Conservation (phyloP, 2,329 filamentous ascomycete genomes). For the Xylaria digitata region DNA sequence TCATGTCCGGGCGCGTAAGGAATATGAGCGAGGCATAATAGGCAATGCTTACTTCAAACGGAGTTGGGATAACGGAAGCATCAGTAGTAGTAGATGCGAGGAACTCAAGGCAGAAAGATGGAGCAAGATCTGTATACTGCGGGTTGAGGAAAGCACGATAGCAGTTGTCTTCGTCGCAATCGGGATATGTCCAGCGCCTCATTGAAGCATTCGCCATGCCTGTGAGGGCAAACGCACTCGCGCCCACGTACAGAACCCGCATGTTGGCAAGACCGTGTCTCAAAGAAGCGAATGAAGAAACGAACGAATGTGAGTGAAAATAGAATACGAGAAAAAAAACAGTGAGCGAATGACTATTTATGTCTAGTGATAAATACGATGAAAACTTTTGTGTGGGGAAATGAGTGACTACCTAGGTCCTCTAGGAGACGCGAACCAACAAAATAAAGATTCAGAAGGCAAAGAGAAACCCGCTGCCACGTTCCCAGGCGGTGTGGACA, state of each 20-base stretch:
- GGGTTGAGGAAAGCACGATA: slow-evolving; percentile 32
- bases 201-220: slow-evolving; percentile 39
- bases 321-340: slow-evolving; percentile 38
- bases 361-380: not conserved
- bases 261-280: slow-evolving; percentile 33
- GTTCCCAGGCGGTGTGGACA: slow-evolving; percentile 8
- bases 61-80: slow-evolving; percentile 34
- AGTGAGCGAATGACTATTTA: slow-evolving; percentile 39
- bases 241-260: slow-evolving; percentile 38
- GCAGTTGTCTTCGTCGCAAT: slow-evolving; percentile 34
- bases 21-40: not conserved
- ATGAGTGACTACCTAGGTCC: slow-evolving; percentile 42
- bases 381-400: not conserved
- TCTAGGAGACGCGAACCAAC: slow-evolving; percentile 30
- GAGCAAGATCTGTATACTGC: slow-evolving; percentile 25
- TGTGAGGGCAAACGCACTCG: slow-evolving; percentile 41
- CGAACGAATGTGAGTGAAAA: slow-evolving; percentile 16
- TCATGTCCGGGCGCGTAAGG: not conserved
- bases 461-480: slow-evolving; percentile 4
- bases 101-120: slow-evolving; percentile 35
- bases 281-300: slow-evolving; percentile 23
- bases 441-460: slow-evolving; percentile 27
- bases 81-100: slow-evolving; percentile 38
- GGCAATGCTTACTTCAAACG: slow-evolving; percentile 30
- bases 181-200: slow-evolving; percentile 33